These are phyloP conservation scores for Capsicum rhomboideum DNA, from an alignment of 257 asterid genomes.

Conservation along the genomic window DNA sequence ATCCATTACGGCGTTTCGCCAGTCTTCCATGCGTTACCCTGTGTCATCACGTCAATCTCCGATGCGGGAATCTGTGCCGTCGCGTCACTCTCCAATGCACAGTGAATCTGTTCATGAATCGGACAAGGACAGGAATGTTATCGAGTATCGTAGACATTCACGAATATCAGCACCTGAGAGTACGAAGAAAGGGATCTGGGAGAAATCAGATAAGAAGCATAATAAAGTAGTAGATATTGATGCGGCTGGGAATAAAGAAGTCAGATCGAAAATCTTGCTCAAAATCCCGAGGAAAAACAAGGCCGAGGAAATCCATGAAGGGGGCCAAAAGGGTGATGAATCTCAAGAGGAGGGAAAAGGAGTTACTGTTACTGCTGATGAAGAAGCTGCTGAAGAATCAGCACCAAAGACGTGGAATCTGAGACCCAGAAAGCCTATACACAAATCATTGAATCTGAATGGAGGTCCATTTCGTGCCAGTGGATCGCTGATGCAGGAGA, in stretches of 20 bases:
- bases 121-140: conserved; percentile 12
- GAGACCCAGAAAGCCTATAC: conserved; percentile 41
- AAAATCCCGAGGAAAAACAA: conserved; percentile 22
- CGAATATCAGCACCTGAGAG: conserved; percentile 2
- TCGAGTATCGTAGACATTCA: not conserved
- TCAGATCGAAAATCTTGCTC: conserved; percentile 22
- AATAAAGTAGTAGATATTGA: conserved; percentile 8
- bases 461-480: not conserved
- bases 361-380: not conserved
- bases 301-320: conserved; percentile 3
- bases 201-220: conserved; percentile 15
- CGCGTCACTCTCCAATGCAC: not conserved
- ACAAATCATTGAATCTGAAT: conserved; percentile 13
- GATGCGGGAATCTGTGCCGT: too few species aligned
- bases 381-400: conserved; percentile 19
- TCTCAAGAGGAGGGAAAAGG: conserved; percentile 4
- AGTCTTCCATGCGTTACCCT: conserved; percentile 28
- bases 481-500: conserved; percentile 13
- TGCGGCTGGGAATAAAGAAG: not conserved
- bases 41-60: not conserved
- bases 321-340: not conserved
- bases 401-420: conserved; percentile 40
- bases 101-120: conserved; percentile 20
- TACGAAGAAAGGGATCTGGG: conserved; percentile 6
- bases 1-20: not conserved